Evolutionary conservation across 2,329 filamentous ascomycete species (phyloP).

Genomic region (Metarhizium album): DNA sequence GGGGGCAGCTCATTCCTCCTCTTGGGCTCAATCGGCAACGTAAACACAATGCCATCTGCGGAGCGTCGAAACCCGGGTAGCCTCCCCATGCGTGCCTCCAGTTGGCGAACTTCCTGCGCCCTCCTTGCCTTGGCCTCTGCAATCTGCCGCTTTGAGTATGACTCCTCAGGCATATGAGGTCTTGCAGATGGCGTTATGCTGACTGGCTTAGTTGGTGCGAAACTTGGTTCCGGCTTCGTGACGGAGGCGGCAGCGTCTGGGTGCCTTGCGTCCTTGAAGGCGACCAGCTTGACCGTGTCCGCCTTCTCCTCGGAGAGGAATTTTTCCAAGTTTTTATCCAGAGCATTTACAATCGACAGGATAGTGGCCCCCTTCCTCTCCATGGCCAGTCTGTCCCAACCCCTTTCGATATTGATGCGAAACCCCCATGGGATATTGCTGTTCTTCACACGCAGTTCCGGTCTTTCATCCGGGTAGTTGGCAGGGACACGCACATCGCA

Average conservation of each 20-base stretch:
- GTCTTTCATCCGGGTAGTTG: constrained; percentile 47
- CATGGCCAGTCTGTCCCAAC: constrained; percentile 55
- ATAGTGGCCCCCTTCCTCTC: constrained; percentile 47
- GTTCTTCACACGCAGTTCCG: constrained; percentile 55
- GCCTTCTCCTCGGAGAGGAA: constrained; percentile 60
- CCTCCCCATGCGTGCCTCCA: constrained; percentile 65
- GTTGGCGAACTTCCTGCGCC: constrained; percentile 56
- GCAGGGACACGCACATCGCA: constrained; percentile 57
- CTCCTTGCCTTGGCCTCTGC: constrained; percentile 51
- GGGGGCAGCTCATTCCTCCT: constrained; percentile 49
- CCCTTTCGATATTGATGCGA: constrained; percentile 64
- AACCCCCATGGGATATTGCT: constrained; percentile 60
- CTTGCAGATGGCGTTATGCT: constrained; percentile 10
- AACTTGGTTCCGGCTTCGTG: not conserved
- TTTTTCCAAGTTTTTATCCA: constrained; percentile 62
- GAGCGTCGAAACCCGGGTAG: constrained; percentile 57
- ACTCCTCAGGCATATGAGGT: constrained; percentile 32
- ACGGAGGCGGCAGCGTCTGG: constrained; percentile 17
- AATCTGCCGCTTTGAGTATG: constrained; percentile 49
- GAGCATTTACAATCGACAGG: constrained; percentile 53
- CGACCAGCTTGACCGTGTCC: constrained; percentile 60
- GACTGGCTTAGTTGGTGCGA: constrained; percentile 1
- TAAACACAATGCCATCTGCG: constrained; percentile 59
- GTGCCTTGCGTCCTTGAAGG: constrained; percentile 46
- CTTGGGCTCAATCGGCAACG: constrained; percentile 57